Evolutionary conservation across 129 eudicot species (phyloP), one percentile per base, ranked within the genome.

Genomic region (Smallanthus sonchifolius): DNA sequence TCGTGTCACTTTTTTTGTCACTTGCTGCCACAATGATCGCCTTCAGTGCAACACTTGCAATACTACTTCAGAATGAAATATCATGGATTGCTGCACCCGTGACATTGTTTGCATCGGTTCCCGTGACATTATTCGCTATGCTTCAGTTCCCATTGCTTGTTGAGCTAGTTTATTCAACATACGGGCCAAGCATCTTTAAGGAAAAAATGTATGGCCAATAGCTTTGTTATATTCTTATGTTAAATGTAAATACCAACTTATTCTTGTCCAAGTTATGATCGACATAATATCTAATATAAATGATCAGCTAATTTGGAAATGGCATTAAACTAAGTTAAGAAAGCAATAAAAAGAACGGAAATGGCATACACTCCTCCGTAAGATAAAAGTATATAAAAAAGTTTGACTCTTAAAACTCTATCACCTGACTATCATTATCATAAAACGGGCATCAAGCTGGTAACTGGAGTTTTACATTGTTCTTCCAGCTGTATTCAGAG

Each of bases 401-500:
- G 78, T 72, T 52, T 65, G 61, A 71, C 47, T 54, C 74, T 79
- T 20, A 79, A 14, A 51, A 79, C 78, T 72, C 83, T 79, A 73
- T 65, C 78, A 66, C 69, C 78, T 73, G 74, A 55, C 69, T 64
- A 79, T 47, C 83, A 52, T 51, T 57, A 79, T 79, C 83, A 79
- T 72, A 65, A 77, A 17, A 59, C 36, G 20, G 55, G 24, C 63
- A 81, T 93, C 83, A 93, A 77, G 98, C 98, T 56, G 98, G 98
- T 77, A 94, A 55, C 49, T 94, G 89, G 67, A 94, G 98, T 78
- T 88, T 94, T 79, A 74, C 89, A 49, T 94, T 86, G 76, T 94
- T 94, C 88, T 94, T 94, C 98, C 98, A 94, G 86, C 98, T 94
- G 96, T 67, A 74, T 48, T 76, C 17, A 30, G 49, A 71, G 5